Percentiles rank a stretch among this genome's conserved stretches.
Conservation (phyloP, 148 eudicot species). For the Simmondsia chinensis region DNA sequence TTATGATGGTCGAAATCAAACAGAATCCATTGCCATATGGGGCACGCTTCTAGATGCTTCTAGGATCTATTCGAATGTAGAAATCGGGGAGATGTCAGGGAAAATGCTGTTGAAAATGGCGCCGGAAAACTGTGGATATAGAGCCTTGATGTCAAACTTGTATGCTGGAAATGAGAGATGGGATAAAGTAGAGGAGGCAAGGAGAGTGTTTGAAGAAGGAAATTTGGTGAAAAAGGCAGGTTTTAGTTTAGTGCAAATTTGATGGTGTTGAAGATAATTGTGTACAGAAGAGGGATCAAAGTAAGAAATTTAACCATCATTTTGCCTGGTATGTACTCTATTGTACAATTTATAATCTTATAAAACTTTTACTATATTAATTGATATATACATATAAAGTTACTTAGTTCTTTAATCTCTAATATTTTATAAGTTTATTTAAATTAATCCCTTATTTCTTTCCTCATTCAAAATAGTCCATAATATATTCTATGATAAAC, state of each 20-base stretch:
- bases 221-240: constrained; percentile 22
- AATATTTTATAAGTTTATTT: too few species aligned
- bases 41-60: constrained; percentile 31
- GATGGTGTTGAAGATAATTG: not conserved
- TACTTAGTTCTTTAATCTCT: too few species aligned
- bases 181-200: constrained; percentile 24
- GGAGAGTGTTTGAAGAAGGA: constrained; percentile 18
- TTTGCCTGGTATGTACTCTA: too few species aligned
- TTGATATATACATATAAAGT: too few species aligned
- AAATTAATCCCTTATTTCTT: too few species aligned
- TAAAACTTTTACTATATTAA: too few species aligned
- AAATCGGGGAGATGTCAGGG: constrained; percentile 26
- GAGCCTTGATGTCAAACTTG: constrained; percentile 22
- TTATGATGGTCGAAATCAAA: not conserved
- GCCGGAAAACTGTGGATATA: constrained; percentile 26
- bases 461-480: too few species aligned
- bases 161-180: constrained; percentile 25
- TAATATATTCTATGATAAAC: too few species aligned
- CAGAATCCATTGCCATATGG: constrained; percentile 21
- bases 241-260: constrained; percentile 11
- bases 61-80: constrained; percentile 23
- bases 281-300: too few species aligned
- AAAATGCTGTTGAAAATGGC: constrained; percentile 14
- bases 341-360: too few species aligned
- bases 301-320: too few species aligned